Evolutionary conservation across 306 rosid genomes (phyloP).

Genomic region (Morella rubra): DNA sequence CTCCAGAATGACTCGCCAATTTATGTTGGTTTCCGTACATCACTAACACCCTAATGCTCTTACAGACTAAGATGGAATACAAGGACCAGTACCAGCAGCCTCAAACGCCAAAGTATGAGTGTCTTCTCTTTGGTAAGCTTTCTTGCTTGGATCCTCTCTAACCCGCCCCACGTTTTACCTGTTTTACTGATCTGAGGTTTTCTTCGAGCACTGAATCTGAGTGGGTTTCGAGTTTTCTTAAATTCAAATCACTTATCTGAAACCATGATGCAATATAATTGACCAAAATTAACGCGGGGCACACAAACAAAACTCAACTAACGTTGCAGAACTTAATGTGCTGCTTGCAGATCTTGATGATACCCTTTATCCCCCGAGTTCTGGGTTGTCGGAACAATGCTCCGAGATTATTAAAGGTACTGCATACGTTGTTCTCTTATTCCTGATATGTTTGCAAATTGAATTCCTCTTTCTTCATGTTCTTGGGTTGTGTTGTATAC

Average conservation of each 20-base stretch:
- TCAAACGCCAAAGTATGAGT: conserved; percentile 25
- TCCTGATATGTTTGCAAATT: not conserved
- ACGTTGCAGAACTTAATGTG: not conserved
- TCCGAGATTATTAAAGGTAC: conserved; percentile 67
- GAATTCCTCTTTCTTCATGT: not conserved
- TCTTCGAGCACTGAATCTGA: not conserved
- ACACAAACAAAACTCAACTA: not conserved
- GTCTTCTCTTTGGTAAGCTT: conserved; percentile 29
- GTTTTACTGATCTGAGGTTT: not conserved
- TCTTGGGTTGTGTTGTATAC: not conserved
- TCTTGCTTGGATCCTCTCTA: not conserved
- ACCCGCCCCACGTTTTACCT: not conserved
- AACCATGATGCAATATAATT: not conserved
- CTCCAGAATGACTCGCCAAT: not conserved
- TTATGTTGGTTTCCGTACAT: not conserved
- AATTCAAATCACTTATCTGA: no score
- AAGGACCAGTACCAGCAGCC: conserved; percentile 16
- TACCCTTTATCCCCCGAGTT: conserved; percentile 74
- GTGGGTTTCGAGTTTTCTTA: not conserved
- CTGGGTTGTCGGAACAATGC: conserved; percentile 53
- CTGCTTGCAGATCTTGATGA: conserved; percentile 71
- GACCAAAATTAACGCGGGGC: not conserved
- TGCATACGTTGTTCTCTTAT: not conserved
- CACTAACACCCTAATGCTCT: not conserved
- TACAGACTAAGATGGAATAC: conserved; percentile 6